Conservation (phyloP, 768 basidiomycete genomes). For the Tulasnella sp. region DNA sequence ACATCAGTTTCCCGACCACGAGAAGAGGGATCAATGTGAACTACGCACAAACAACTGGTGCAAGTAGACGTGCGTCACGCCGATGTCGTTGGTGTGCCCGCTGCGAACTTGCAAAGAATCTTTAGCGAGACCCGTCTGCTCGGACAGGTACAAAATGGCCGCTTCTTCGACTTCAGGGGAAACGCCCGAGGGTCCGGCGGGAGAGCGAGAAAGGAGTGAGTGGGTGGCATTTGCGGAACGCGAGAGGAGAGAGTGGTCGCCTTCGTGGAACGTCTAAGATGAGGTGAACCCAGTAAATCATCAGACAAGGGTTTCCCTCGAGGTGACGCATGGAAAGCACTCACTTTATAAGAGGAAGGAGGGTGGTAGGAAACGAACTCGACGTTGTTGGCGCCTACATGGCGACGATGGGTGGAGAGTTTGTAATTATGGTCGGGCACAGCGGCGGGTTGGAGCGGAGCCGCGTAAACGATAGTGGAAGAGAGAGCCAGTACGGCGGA, state of each 20-base stretch:
- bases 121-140: not conserved
- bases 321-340: too few relatives aligned
- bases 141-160: not conserved
- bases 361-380: slow-evolving; percentile 1
- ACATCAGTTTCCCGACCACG: not conserved
- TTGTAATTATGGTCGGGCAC: not conserved
- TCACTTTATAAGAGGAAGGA: not conserved
- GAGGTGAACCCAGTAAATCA: not conserved
- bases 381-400: not conserved
- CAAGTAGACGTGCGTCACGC: not conserved
- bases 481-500: not conserved
- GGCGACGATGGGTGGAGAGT: not conserved
- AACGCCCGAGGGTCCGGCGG: not conserved
- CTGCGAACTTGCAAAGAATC: not conserved
- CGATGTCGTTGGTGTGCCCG: slow-evolving; percentile 1
- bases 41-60: not conserved
- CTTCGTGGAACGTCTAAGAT: not conserved
- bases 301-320: not conserved
- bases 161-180: not conserved
- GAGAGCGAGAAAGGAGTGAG: not conserved
- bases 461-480: not conserved
- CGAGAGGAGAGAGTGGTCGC: not conserved
- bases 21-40: not conserved
- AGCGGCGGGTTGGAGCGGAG: not conserved
- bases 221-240: not conserved